These are phyloP conservation scores for Diaporthe sp. DNA, from an alignment of 2,329 filamentous ascomycete species.

Conservation along the genomic window DNA sequence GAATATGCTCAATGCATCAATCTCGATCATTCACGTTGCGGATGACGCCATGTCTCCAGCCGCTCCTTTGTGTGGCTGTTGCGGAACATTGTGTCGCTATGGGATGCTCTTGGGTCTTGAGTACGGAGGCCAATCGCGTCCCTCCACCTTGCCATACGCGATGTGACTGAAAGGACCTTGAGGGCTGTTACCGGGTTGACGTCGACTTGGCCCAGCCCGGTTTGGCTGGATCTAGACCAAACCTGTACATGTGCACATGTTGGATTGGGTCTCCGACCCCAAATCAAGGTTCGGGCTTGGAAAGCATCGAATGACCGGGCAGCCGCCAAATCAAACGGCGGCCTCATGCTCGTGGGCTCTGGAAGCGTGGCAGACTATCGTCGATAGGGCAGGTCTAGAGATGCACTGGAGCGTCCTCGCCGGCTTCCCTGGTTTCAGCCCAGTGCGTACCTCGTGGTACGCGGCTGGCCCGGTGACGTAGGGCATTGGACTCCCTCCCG, in stretches of 20 bases:
- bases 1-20: conserved; percentile 12
- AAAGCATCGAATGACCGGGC: conserved; percentile 3
- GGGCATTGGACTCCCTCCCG: conserved; percentile 1
- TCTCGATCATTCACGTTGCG: conserved; percentile 25
- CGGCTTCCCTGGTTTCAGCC: conserved; percentile 32
- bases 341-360: conserved; percentile 22
- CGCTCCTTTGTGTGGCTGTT: conserved; percentile 16
- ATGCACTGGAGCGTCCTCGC: neutral
- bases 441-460: neutral
- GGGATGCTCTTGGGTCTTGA: neutral
- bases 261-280: neutral
- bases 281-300: conserved; percentile 24
- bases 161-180: conserved; percentile 19
- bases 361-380: conserved; percentile 5
- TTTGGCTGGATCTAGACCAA: neutral
- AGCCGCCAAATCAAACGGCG: conserved; percentile 27
- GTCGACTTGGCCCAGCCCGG: neutral
- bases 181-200: conserved; percentile 4
- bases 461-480: conserved; percentile 30
- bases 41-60: conserved; percentile 22
- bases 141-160: neutral
- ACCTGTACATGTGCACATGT: neutral
- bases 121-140: conserved; percentile 15
- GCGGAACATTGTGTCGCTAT: conserved; percentile 11
- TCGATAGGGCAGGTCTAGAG: neutral